Evolutionary conservation across 805 yeast species (phyloP), one percentile per base, ranked within the genome.

Genomic region (Sporopachydermia quercuum): DNA sequence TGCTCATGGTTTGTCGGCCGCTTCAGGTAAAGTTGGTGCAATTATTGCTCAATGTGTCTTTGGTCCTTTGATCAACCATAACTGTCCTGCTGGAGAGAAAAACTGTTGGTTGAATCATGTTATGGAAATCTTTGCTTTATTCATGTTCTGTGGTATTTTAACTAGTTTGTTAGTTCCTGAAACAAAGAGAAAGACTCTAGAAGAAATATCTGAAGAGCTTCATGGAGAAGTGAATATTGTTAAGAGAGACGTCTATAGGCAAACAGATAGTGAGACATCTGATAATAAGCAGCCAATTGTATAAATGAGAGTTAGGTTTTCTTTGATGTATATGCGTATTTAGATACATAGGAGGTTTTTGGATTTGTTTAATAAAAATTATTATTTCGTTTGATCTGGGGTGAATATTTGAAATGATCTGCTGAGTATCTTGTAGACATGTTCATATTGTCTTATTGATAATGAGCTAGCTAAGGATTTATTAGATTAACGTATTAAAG

Each of bases 1-100:
- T 49, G 94, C 95, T 38, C 96, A 85, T 54, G 96, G 96, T 70
- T 70, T 85, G 46, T 84, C 94, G 47, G 95, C 96, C 51, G 96
- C 93, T 39, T 61, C 75, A 23, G 96, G 95, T 69, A 85, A 85
- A 61, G 68, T 84, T 52, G 96, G 95, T 66, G 94, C 95, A 43
- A 83, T 85, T 50, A 74, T 85, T 67, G 94, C 95, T 18, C 91
- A 80, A 65, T 77, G 87, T 46, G 79, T 81, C 58, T 61, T 81
- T 49, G 91, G 95, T 70, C 83, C 94, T 47, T 70, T 85, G 53
- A 70, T 78, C 42, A 68, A 80, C 69, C 89, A 80, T 61, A 70
- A 74, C 46, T 85, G 94, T 74, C 64, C 84, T 30, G 62, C 64
- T 39, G 68, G 67, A 43, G 58, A 71, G 44, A 56, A 56, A 30